These are phyloP conservation scores for Wakefieldia striispora DNA, from an alignment of 768 basidiomycete species.

Conservation along the genomic window DNA sequence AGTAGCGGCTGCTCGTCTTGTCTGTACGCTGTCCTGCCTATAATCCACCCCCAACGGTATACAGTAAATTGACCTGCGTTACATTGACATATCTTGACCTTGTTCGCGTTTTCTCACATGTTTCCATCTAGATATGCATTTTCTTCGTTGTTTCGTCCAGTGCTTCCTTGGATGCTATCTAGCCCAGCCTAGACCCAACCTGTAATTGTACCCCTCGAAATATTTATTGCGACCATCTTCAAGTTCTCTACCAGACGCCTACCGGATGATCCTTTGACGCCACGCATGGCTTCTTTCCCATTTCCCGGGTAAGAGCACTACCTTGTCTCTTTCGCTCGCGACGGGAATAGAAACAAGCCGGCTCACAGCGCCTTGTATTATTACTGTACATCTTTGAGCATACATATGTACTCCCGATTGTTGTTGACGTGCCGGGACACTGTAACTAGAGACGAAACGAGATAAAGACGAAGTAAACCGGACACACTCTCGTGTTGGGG, in stretches of 20 bases:
- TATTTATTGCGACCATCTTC: constrained; percentile 19
- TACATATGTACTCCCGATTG: constrained; percentile 15
- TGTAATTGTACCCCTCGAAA: constrained; percentile 25
- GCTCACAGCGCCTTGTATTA: constrained; percentile 23
- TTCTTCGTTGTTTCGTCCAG: background rate
- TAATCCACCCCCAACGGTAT: background rate
- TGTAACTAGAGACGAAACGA: background rate
- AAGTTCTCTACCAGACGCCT: background rate
- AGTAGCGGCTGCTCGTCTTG: constrained; percentile 28
- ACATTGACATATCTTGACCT: constrained; percentile 27
- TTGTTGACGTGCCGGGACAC: background rate
- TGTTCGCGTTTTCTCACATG: constrained; percentile 5
- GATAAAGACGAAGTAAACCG: no score
- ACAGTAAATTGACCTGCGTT: constrained; percentile 16
- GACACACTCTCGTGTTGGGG: no score
- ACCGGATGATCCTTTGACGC: background rate
- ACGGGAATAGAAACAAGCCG: constrained; percentile 8
- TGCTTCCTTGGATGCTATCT: constrained; percentile 25
- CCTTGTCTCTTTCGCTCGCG: background rate
- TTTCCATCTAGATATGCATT: constrained; percentile 34
- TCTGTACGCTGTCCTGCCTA: background rate
- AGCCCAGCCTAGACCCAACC: constrained; percentile 30
- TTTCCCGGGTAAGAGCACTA: background rate
- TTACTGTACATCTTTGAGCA: constrained; percentile 20
- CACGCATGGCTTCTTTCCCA: background rate